phyloP scores from a whole-genome alignment of 129 eudicot species.

The Gnaphalium uliginosum region DNA sequence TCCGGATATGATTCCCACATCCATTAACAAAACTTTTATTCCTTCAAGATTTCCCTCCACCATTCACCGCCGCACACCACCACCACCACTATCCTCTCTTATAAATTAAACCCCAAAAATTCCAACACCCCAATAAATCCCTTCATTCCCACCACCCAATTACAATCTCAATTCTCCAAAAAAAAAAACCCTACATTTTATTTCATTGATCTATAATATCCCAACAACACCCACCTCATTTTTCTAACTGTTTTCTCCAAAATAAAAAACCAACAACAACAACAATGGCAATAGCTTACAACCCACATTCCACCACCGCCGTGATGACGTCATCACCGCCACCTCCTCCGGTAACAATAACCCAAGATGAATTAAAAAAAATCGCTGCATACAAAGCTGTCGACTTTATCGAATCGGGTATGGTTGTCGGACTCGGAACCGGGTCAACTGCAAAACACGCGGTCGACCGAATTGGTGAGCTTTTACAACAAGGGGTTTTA shows the following conservation, averaged over 20 bases:
- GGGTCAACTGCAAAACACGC: conserved; percentile 92
- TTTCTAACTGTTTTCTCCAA: conserved; percentile 15
- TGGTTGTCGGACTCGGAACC: conserved; percentile 91
- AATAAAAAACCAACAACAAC: background rate
- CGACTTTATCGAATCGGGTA: conserved; percentile 73
- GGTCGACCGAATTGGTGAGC: conserved; percentile 67
- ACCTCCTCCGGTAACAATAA: conserved; percentile 25
- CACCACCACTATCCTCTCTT: background rate
- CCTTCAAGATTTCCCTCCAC: no score
- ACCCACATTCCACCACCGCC: conserved; percentile 24
- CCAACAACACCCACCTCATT: conserved; percentile 12
- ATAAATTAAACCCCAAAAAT: background rate
- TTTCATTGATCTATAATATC: conserved; percentile 18
- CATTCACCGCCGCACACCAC: conserved; percentile 26
- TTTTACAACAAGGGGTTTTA: conserved; percentile 55
- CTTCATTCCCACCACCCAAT: conserved; percentile 12
- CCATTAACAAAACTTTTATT: background rate
- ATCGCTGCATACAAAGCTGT: conserved; percentile 89
- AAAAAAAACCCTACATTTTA: background rate
- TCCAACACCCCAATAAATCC: background rate
- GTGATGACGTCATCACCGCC: conserved; percentile 35
- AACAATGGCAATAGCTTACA: conserved; percentile 30
- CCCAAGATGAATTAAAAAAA: conserved; percentile 79
- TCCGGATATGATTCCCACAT: conserved; percentile 23
- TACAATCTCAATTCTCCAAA: background rate